Base-by-base conservation (phyloP, 768 basidiomycete species). In the Lentinula edodes region DNA sequence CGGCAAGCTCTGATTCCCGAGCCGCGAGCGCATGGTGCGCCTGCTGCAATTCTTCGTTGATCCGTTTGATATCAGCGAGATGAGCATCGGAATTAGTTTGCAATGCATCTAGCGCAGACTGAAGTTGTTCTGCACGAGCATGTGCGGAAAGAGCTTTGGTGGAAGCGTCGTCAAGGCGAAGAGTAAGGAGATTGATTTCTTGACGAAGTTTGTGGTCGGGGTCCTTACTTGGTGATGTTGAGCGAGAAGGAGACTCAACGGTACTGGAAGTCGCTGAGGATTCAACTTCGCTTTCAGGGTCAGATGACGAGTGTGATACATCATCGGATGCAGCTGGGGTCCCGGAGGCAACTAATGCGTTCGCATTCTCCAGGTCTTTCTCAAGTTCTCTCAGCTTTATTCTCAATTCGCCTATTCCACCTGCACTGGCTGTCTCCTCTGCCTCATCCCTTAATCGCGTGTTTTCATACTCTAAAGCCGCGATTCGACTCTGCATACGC, bases 381-480 rank as follows among this genome's bases (percentile, higher is more conserved):
- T 52, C 36, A 10, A 60, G 59, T 38, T 42, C 48, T 32, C n/a
- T 60, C 36, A 38, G n/a, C 48, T 60, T 52, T 48, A 70, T 68
- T 52, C 36, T 18, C 28, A 58, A 32, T 20, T 54, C 53, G 15
- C 45, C 58, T 23, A 38, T 41, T 52, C 46, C 48, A 13, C 36
- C 39, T 10, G 13, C 12, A 71, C 67, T 62, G 2, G 20, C 32
- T 3, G 41, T 15, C 5, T 50, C 51, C 12, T 62, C 45, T 16
- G 20, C 46, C 46, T 58, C 56, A 5, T 50, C 56, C 41, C 56
- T 62, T 34, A 93, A 74, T 20, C 86, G 81, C 54, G 78, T 77
- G 62, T 88, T 90, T 69, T 93, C 91, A 60, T 83, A 83, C 68
- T 92, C 88, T 8, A 90, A 76, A 1, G 82, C 79, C 61, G 86